phyloP scores from a whole-genome alignment of 2,329 filamentous ascomycete genomes.

The Dactylellina haptotyla region DNA sequence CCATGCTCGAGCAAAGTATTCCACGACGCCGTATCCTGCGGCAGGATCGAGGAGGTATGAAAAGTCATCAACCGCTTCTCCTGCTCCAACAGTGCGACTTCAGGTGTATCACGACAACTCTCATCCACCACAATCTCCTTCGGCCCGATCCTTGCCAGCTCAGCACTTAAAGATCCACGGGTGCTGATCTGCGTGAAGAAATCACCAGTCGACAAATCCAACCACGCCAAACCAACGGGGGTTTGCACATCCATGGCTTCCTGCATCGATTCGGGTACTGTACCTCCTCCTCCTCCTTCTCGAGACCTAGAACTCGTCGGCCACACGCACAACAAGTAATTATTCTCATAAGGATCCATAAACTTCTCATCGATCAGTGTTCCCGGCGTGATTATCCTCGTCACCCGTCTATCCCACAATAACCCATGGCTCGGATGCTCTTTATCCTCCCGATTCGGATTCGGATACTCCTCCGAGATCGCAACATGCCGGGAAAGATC shows the following conservation, averaged over 20 bases:
- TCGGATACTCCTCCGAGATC: constrained; percentile 90
- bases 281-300: neutral
- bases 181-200: constrained; percentile 86
- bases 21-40: constrained; percentile 77
- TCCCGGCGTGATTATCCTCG: constrained; percentile 89
- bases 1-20: constrained; percentile 76
- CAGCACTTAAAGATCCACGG: constrained; percentile 77
- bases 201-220: constrained; percentile 92
- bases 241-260: constrained; percentile 13
- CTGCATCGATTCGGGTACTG: constrained; percentile 55
- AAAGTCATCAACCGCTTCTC: constrained; percentile 68
- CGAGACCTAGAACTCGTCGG: neutral
- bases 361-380: constrained; percentile 98
- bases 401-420: constrained; percentile 84
- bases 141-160: constrained; percentile 82
- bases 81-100: constrained; percentile 66
- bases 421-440: constrained; percentile 70
- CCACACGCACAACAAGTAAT: constrained; percentile 82
- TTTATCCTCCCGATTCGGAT: constrained; percentile 72
- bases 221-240: constrained; percentile 82
- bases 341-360: constrained; percentile 92
- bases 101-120: constrained; percentile 19
- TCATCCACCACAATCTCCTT: constrained; percentile 82
- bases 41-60: constrained; percentile 67
- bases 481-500: constrained; percentile 91